Evolutionary conservation across 2,329 filamentous ascomycete genomes (phyloP), one percentile per base, ranked within the genome.

Genomic region (Claviceps sp.): DNA sequence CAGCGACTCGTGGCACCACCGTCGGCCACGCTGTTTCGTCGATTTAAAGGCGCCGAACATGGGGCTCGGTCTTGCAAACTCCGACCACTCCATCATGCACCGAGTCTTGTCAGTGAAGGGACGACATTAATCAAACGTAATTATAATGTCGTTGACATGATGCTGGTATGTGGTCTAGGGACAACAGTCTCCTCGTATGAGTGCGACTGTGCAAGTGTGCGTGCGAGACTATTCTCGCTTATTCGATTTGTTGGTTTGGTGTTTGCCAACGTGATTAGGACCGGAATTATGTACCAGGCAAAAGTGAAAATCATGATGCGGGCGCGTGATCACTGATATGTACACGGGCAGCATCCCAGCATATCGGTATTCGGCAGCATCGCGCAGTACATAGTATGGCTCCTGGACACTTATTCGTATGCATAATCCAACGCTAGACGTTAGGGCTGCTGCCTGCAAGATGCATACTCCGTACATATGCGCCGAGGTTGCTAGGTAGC

Each of bases 201-300:
- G 43, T 18, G 52, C 48, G 26, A 44, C 37, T 51, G 47, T 30
- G 48, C 22, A 34, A 34, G 52, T 24, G 48, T 36, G 30, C 41
- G n/a, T 18, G 45, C 34, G 26, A 47, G 47, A 18, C 45, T 42
- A 16, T 48, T 40, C 51, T 55, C 54, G 51, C 51, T 55, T 51
- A 55, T 55, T 48, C 48, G 51, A 38, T 37, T 44, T 47, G 20
- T 47, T 4, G 13, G 13, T 18, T 47, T 36, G 13, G 24, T 42
- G 36, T 41, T 47, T 42, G 48, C 11, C n/a, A 43, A n/a, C 13
- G 41, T 38, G 8, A 37, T n/a, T 20, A n/a, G 30, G 36, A 26
- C 16, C 20, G 20, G 24, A 30, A 40, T 26, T 41, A 18, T 18
- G 18, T 18, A 40, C 48, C 49, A 11, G 26, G n/a, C 22, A 22